phyloP scores from a whole-genome alignment of 148 eudicot species.

The Cornus controversa region DNA sequence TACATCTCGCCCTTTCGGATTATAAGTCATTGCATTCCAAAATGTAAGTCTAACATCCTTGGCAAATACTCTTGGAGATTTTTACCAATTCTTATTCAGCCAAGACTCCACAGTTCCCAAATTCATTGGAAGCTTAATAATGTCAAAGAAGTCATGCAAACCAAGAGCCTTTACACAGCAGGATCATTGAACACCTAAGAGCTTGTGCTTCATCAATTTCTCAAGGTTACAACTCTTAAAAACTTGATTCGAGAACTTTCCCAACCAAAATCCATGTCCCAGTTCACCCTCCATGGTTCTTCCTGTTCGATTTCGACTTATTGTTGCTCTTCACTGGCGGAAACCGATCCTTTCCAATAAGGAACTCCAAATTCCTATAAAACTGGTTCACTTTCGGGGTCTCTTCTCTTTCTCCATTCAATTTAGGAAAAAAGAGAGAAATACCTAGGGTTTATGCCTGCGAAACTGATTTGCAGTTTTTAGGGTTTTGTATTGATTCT shows the following conservation, averaged over 20 bases:
- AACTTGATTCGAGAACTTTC: constrained; percentile 45
- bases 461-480: no score
- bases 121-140: constrained; percentile 89
- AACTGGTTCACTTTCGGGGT: constrained; percentile 69
- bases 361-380: constrained; percentile 60
- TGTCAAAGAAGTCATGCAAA: constrained; percentile 76
- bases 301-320: constrained; percentile 53
- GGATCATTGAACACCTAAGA: constrained; percentile 87
- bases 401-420: constrained; percentile 77
- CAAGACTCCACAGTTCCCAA: constrained; percentile 87
- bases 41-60: constrained; percentile 94
- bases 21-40: constrained; percentile 87
- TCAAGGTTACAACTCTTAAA: constrained; percentile 69
- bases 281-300: constrained; percentile 47
- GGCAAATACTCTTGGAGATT: constrained; percentile 74
- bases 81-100: constrained; percentile 68
- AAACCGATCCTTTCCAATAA: constrained; percentile 69
- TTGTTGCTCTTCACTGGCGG: constrained; percentile 53
- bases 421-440: no score
- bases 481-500: no score
- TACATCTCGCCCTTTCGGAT: constrained; percentile 89
- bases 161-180: constrained; percentile 72
- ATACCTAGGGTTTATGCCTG: no score
- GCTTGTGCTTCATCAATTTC: constrained; percentile 88
- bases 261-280: constrained; percentile 40